Evolutionary conservation across 441 rosid species (phyloP), one percentile per base, ranked within the genome.

Genomic region (Gossypium armourianum): DNA sequence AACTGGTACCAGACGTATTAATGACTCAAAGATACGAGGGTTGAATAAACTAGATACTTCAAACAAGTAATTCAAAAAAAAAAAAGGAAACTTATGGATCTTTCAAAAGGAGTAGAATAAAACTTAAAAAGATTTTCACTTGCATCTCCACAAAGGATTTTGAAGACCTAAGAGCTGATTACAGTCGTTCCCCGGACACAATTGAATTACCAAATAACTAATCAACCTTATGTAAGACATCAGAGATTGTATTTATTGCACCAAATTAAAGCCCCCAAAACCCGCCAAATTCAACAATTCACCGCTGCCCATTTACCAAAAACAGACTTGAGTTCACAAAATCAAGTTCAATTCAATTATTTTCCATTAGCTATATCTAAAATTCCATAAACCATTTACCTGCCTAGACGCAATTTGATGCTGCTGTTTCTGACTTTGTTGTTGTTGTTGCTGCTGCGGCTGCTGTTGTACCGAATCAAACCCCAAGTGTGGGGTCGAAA

Each of bases 391-490:
- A 26, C 57, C 54, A 78, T 24, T 77, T 77, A 88, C 97, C 92
- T 90, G 97, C 76, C 96, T 85, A 79, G 91, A 74, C 76, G 83
- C 86, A 12, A 81, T n/a, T 23, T 66, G 70, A 43, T 65, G 69
- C 56, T 64, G 61, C 15, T 56, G 53, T 12, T 47, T 12, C 16
- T 47, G 52, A 47, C 15, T 12, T 47, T 47, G 65, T 20, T 26
- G 62, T 36, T 50, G 55, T 50, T 82, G 88, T 1, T 47, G 52
- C 16, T 47, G 57, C 19, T 53, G 58, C 9, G 84, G 89, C 6
- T 82, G 92, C 2, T 89, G 96, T 64, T 86, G 94, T 76, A 82
- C 76, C 8, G 95, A 80, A 75, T 87, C 90, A 68, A 88, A 88
- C 50, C 88, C 89, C 62, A 87, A 75, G 68, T 84, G 93, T n/a